These are phyloP conservation scores for Epichloe glyceriae DNA, from an alignment of 2,329 filamentous ascomycete species.

Conservation along the genomic window DNA sequence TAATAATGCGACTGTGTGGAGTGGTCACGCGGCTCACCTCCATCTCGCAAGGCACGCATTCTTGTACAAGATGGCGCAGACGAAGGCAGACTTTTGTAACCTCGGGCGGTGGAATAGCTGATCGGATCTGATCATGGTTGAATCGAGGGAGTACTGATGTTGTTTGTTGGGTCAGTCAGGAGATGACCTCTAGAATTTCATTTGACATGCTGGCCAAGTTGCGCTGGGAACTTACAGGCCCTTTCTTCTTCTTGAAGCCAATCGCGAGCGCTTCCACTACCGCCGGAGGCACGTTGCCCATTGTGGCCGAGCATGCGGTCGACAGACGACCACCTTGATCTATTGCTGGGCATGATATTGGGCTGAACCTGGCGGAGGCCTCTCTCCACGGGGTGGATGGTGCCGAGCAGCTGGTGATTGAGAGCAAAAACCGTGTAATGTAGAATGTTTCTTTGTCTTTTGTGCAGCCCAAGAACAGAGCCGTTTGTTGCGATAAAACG, in stretches of 20 bases:
- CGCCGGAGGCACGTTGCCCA: slow-evolving; percentile 8
- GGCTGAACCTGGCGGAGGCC: not conserved
- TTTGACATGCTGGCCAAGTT: not conserved
- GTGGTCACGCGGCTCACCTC: slow-evolving; percentile 61
- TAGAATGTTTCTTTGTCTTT: too few species aligned
- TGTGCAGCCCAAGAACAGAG: too few species aligned
- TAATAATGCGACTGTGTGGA: slow-evolving; percentile 79
- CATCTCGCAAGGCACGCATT: slow-evolving; percentile 82
- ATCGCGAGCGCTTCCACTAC: slow-evolving; percentile 15
- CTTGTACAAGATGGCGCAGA: slow-evolving; percentile 80
- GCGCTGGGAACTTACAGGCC: slow-evolving; percentile 25
- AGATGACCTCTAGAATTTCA: not conserved
- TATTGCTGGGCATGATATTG: slow-evolving; percentile 9
- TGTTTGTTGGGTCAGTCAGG: not conserved
- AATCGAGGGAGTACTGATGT: slow-evolving; percentile 51
- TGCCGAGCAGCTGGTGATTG: not conserved
- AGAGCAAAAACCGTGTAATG: too few species aligned
- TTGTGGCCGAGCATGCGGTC: slow-evolving; percentile 18
- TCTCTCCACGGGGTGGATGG: not conserved
- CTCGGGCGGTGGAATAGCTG: slow-evolving; percentile 60
- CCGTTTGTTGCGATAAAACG: not conserved
- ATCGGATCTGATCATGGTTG: slow-evolving; percentile 42
- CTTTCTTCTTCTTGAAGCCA: slow-evolving; percentile 31
- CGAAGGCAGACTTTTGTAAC: slow-evolving; percentile 85
- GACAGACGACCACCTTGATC: slow-evolving; percentile 17